Evolutionary conservation across 768 basidiomycete genomes (phyloP), one percentile per base, ranked within the genome.

Genomic region (Agaricus subrufescens): DNA sequence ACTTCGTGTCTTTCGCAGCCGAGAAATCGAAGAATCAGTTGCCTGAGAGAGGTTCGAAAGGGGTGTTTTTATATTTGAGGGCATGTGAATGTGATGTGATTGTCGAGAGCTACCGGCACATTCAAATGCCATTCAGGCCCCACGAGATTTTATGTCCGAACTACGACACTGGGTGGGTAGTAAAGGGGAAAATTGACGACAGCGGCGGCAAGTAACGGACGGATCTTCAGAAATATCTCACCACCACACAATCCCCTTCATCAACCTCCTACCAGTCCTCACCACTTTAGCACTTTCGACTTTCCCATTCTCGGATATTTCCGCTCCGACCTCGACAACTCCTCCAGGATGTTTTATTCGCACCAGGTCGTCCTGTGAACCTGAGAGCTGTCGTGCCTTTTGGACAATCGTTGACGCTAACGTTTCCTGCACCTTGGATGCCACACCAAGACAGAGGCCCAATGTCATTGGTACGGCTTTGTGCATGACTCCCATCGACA

Each of bases 381-480:
- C 60, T 40, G 37, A 29, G 9, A 56, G 52, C n/a, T 66, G 56
- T 64, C 61, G 30, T 64, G 59, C 62, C 15, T 65, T 62, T 39
- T 71, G 70, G 15, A 79, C 72, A 50, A 81, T 77, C 12, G 77
- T 69, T 76, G 79, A 81, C 9, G 80, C 78, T 11, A 87, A 61
- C 0, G 87, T 83, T 0, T 74, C 77, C n/a, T 74, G 59, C 9
- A 83, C 68, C 45, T 76, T 75, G 3, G 82, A 73, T 0, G 86
- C 85, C 15, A 87, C 85, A 0, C 86, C 87, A 6, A 86, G 75
- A 61, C 86, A 84, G 31, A 88, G 71, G 0, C 82, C 86, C 3
- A 90, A 82, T 0, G 86, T 89, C 83, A 89, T 84, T 0, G 85
- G 86, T 0, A 88, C 78, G 0, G 89, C 86, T 56, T 82, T 82